phyloP scores from a whole-genome alignment of 2,329 filamentous ascomycete species.

The Raffaelea deltoideospora region DNA sequence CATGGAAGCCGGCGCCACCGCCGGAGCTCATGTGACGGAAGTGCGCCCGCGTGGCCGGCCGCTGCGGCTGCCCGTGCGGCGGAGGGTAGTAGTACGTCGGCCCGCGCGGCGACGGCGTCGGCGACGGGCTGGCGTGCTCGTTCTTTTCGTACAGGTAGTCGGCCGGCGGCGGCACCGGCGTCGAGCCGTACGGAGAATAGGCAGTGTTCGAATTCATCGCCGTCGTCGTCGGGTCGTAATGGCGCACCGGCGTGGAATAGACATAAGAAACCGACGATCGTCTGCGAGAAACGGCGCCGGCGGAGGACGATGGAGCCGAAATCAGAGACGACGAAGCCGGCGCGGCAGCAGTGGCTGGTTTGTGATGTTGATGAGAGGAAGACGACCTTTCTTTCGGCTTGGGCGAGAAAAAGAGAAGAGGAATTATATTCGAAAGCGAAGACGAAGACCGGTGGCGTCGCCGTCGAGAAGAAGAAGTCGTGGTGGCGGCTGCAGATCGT shows the following conservation, averaged over 20 bases:
- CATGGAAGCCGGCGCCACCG: slow-evolving; percentile 18
- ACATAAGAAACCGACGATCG: no score
- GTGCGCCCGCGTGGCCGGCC: slow-evolving; percentile 39
- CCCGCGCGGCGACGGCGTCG: slow-evolving; percentile 40
- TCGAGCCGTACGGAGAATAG: slow-evolving; percentile 30
- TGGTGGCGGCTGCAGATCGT: slow-evolving; percentile 8
- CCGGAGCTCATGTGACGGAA: slow-evolving; percentile 28
- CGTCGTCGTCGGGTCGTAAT: slow-evolving; percentile 18
- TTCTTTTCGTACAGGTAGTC: slow-evolving; percentile 37
- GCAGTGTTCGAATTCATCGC: slow-evolving; percentile 22
- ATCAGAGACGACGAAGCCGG: no score
- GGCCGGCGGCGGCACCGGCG: slow-evolving; percentile 22
- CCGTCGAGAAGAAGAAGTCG: slow-evolving; percentile 8
- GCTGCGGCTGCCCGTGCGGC: slow-evolving; percentile 19
- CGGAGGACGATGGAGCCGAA: neutral
- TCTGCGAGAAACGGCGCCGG: no score
- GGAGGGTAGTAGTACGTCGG: slow-evolving; percentile 26
- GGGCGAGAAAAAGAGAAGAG: slow-evolving; percentile 8
- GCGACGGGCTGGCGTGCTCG: slow-evolving; percentile 37
- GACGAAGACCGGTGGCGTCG: slow-evolving; percentile 9
- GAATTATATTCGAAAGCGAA: slow-evolving; percentile 8
- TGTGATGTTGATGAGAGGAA: slow-evolving; percentile 3
- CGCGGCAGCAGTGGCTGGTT: no score
- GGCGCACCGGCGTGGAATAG: slow-evolving; percentile 6
- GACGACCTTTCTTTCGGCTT: slow-evolving; percentile 4